Evolutionary conservation across 352 stramenopile genomes (phyloP), one percentile per base, ranked within the genome.

Genomic region (Pythium dissotocum): DNA sequence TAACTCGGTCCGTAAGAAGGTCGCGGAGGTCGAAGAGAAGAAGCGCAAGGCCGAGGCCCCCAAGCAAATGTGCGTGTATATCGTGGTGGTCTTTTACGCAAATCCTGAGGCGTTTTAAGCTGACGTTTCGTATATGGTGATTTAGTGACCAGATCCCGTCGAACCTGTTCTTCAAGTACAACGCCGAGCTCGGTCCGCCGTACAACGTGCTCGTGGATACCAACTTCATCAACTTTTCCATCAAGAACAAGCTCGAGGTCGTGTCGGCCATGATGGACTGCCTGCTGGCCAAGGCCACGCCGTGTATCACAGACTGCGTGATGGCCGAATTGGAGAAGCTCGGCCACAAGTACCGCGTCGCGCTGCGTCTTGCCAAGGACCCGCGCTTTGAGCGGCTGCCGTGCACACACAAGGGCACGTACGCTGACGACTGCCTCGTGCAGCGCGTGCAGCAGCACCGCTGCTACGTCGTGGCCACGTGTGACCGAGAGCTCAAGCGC

Each of bases 161-260:
- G 26, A 97, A 97, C 63, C 85, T 99, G 71, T 99, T 99, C 77
- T 99, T 99, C 84, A 97, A 99, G 76, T 99, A 99, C 90, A 99
- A 99, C 77, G 94, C 97, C 30, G 93, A 98, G 52, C 84, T 99
- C 16, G 98, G 98, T 5, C 96, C 96, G 42, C 98, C 98, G 38
- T 99, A 99, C 81, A 97, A 98, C 80, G 89, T 99, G 48, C 80
- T 99, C 14, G 87, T 99, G 53, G 98, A 99, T 91, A 99, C 98
- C 24, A 99, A 99, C 80, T 99, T 99, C 88, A 99, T 99, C 79
- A 99, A 99, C 78, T 99, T 99, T 70, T 99, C 93, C 40, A 99
- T 99, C 82, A 98, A 98, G 67, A 98, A 99, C 87, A 98, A 98
- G 73, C 90, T 99, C 63, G 98, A 99, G 75, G 91, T 99, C 42